Base-by-base conservation (phyloP, 1,139 yeast genomes). In the Zhuliangozyma blackwelliae region DNA sequence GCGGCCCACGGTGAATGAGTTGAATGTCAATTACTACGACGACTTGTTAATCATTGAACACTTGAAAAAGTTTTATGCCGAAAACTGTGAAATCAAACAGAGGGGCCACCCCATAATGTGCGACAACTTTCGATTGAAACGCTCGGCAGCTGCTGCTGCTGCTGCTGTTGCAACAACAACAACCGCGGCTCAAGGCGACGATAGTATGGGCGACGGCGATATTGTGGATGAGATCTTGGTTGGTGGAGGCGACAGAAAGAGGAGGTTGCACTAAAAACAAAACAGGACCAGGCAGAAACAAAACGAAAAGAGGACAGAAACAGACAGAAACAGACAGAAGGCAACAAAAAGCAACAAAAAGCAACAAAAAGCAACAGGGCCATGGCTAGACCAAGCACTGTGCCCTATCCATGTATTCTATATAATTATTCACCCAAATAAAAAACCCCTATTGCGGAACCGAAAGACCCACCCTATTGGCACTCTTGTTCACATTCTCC, bases 401-500 rank as follows among this genome's bases (percentile, higher is more conserved):
- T 16, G 16, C 16, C 4, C 4, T 16, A 4, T 16, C 4, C 16
- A 16, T 16, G 16, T 16, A 4, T 16, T 16, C 4, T 16, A 16
- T 16, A 4, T 16, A 16, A 16, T 4, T 16, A 16, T 16, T 16
- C 16, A 16, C 16, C 16, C 16, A 16, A 16, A 16, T 16, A 16
- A 16, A 16, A 16, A 16, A 16, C 5, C 5, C 23, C 33, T 51
- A 53, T 35, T 59, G 52, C 12, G 67, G 67, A 8, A 60, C 61
- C 19, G 44, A 40, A 31, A 90, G 71, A 0, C 98, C 98, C 10
- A 92, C 98, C 45, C 82, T 73, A 40, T 81, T 74, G 5, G 97
- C 98, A 4, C 95, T 82, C 52, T 76, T 77, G 49, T 79, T 68
- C 21, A 90, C 81, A 40, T 83, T 80, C 43, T 90, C 96, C 40